These are phyloP conservation scores for Cystofilobasidium ferigula DNA, from an alignment of 768 basidiomycete genomes.

Conservation along the genomic window DNA sequence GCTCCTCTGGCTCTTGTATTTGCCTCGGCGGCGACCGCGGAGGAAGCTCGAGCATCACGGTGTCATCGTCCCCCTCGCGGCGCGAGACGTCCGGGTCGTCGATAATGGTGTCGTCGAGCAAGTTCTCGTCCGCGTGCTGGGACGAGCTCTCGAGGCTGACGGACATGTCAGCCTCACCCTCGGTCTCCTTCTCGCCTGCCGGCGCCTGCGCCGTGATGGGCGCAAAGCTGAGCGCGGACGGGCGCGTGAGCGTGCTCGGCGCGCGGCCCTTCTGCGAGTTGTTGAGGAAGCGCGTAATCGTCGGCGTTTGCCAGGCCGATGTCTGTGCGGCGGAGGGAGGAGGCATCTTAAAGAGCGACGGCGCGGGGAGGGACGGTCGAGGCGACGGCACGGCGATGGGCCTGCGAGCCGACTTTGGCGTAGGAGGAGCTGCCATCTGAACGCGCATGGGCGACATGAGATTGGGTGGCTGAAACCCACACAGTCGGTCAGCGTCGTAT, in stretches of 20 bases:
- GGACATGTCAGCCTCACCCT: conserved; percentile 2
- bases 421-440: conserved; percentile 7
- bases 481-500: not conserved
- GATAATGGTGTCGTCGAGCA: not conserved
- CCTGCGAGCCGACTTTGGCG: not conserved
- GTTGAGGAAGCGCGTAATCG: conserved; percentile 19
- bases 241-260: conserved; percentile 1
- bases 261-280: conserved; percentile 9
- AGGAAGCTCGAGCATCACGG: not conserved
- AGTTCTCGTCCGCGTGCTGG: not conserved
- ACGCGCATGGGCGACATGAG: conserved; percentile 6
- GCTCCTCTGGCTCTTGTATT: too few relatives aligned
- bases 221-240: not conserved
- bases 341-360: conserved; percentile 6
- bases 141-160: conserved; percentile 10
- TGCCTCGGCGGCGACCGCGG: not conserved
- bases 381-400: not conserved
- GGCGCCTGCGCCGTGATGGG: not conserved
- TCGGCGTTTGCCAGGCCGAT: conserved; percentile 18
- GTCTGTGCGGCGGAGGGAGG: conserved; percentile 4
- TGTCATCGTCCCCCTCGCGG: not conserved
- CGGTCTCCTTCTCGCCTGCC: too few relatives aligned
- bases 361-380: not conserved
- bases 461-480: not conserved
- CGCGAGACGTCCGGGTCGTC: not conserved